Percentiles rank a stretch among this genome's conserved stretches.
phyloP scores from a whole-genome alignment of 2,329 filamentous ascomycete genomes.

The Clarireedia monteithiana region DNA sequence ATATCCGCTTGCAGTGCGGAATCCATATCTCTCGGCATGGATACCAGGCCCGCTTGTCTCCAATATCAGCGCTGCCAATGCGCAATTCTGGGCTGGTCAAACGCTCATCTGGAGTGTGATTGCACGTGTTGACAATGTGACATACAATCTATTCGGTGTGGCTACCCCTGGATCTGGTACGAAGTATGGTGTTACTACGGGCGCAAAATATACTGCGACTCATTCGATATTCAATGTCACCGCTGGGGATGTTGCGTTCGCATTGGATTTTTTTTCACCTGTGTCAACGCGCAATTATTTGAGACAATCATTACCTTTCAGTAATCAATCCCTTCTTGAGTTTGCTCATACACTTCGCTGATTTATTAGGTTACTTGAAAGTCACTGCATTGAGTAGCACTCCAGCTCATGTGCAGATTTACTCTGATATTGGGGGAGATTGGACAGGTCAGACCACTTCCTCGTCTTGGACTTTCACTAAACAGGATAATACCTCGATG shows the following conservation, averaged over 20 bases:
- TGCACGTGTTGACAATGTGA: slow-evolving; percentile 26
- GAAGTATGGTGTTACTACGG: slow-evolving; percentile 16
- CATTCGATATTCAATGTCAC: slow-evolving; percentile 26
- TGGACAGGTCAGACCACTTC: slow-evolving; percentile 27
- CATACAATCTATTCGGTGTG: slow-evolving; percentile 29
- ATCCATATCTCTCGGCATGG: slow-evolving; percentile 25
- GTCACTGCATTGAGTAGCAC: background rate
- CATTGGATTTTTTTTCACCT: slow-evolving; percentile 31
- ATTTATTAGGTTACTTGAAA: slow-evolving; percentile 1
- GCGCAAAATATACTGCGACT: slow-evolving; percentile 27
- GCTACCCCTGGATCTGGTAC: slow-evolving; percentile 15
- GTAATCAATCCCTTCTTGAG: slow-evolving; percentile 24
- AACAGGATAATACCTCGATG: slow-evolving; percentile 5
- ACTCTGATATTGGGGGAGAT: slow-evolving; percentile 29
- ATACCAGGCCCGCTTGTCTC: slow-evolving; percentile 24
- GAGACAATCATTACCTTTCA: slow-evolving; percentile 31
- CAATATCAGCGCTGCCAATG: slow-evolving; percentile 21
- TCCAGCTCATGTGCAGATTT: slow-evolving; percentile 23
- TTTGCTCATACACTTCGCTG: background rate
- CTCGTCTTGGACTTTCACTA: slow-evolving; percentile 11
- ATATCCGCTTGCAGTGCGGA: slow-evolving; percentile 6
- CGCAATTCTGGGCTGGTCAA: slow-evolving; percentile 31
- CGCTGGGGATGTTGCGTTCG: slow-evolving; percentile 23
- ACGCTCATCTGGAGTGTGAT: slow-evolving; percentile 29
- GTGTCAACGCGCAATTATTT: slow-evolving; percentile 28